A percentile compares a stretch with the other conserved stretches of the same genome.
Conservation (phyloP, 208 protist species). For the Novymonas esmeraldas region DNA sequence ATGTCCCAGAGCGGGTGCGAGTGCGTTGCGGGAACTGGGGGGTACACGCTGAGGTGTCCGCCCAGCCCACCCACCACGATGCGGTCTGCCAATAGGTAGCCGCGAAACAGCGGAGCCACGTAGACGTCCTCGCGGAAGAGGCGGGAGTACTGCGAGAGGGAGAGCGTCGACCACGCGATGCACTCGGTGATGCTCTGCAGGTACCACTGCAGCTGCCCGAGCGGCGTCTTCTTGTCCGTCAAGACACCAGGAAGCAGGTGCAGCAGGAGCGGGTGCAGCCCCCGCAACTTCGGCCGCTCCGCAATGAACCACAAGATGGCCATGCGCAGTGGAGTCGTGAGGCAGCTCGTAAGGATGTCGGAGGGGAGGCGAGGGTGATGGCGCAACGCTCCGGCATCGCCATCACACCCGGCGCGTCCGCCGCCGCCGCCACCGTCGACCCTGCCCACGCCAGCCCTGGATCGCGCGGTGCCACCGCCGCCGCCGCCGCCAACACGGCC, state of each 20-base stretch:
- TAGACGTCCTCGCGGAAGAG: conserved; percentile 96
- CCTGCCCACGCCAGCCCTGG: conserved; percentile 6
- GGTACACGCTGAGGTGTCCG: conserved; percentile 94
- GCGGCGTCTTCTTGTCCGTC: conserved; percentile 92
- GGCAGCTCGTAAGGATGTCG: conserved; percentile 99
- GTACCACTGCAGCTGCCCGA: conserved; percentile 99
- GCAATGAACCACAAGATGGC: conserved; percentile 95
- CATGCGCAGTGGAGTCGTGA: conserved; percentile 98
- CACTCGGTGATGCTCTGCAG: conserved; percentile 99
- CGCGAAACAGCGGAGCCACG: conserved; percentile 97
- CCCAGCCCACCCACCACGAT: conserved; percentile 92
- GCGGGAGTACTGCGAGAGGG: conserved; percentile 71
- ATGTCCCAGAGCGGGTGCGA: conserved; percentile 94
- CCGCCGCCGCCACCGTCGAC: background rate
- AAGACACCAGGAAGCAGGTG: conserved; percentile 75
- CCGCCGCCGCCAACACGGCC: too few species aligned
- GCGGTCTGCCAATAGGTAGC: conserved; percentile 97
- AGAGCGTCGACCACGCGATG: conserved; percentile 97
- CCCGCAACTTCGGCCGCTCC: conserved; percentile 45
- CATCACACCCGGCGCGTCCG: conserved; percentile 1
- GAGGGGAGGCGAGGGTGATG: conserved; percentile 78
- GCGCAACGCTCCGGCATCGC: conserved; percentile 18
- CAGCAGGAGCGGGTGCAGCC: conserved; percentile 77
- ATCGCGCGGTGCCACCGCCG: conserved; percentile 1
- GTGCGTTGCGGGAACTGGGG: conserved; percentile 89